Conservation (phyloP, 73 alveolate genomes). For the Paraurostyla sp. region DNA sequence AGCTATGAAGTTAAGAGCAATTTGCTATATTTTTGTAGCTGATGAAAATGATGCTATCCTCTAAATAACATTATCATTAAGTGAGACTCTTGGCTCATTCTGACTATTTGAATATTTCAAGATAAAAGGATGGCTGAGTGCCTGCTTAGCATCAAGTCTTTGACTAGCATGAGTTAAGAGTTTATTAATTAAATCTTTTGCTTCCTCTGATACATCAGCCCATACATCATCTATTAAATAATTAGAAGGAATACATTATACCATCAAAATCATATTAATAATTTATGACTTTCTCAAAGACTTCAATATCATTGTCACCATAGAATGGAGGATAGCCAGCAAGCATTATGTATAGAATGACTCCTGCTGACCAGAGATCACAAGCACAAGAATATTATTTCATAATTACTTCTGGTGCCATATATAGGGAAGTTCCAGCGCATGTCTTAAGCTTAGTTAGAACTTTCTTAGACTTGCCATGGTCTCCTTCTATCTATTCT, state of each 20-base stretch:
- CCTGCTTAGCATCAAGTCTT: slow-evolving; percentile 80
- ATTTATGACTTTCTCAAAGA: slow-evolving; percentile 71
- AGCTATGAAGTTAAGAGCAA: slow-evolving; percentile 76
- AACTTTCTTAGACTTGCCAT: slow-evolving; percentile 66
- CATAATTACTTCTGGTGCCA: slow-evolving; percentile 82
- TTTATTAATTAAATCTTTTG: slow-evolving; percentile 87
- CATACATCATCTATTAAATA: slow-evolving; percentile 71
- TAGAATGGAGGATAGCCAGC: slow-evolving; percentile 95
- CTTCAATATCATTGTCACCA: slow-evolving; percentile 92
- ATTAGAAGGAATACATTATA: neutral
- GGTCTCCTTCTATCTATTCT: slow-evolving; percentile 52
- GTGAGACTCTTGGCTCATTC: neutral
- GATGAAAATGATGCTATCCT: slow-evolving; percentile 55
- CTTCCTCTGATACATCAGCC: slow-evolving; percentile 88
- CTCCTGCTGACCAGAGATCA: slow-evolving; percentile 89
- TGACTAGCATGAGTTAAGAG: slow-evolving; percentile 71
- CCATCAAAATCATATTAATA: slow-evolving; percentile 77
- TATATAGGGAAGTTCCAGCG: slow-evolving; percentile 84
- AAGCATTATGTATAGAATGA: slow-evolving; percentile 78
- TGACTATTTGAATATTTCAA: slow-evolving; percentile 14
- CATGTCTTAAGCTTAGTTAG: slow-evolving; percentile 71
- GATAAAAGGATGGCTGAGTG: slow-evolving; percentile 87
- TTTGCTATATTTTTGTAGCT: slow-evolving; percentile 63
- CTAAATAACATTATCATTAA: slow-evolving; percentile 15
- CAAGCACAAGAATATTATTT: slow-evolving; percentile 79